Evolutionary conservation across 176 grass and related monocot species (phyloP).

Genomic region (Bonia amplexicaulis): DNA sequence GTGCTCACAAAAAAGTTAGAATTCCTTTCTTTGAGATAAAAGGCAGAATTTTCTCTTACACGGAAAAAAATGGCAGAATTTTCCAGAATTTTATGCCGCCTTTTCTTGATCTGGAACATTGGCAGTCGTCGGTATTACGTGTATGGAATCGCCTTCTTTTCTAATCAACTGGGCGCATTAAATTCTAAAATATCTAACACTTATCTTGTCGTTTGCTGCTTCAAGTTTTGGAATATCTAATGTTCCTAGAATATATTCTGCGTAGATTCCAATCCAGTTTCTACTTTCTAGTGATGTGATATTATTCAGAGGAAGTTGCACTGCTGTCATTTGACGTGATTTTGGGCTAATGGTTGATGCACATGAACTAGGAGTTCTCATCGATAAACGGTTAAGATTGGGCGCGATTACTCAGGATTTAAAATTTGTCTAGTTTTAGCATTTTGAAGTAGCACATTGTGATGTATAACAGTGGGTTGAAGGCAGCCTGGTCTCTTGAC

Average conservation of each 20-base stretch:
- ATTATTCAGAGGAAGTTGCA: not conserved
- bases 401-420: not conserved
- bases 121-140: conserved; percentile 9
- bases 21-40: conserved; percentile 1
- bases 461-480: not conserved
- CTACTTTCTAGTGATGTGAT: conserved; percentile 28
- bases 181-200: conserved; percentile 29
- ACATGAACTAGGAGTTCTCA: conserved; percentile 1
- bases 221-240: conserved; percentile 37
- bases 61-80: not conserved
- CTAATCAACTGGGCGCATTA: conserved; percentile 4
- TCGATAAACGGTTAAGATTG: not conserved
- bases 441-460: not conserved
- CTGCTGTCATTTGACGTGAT: not conserved
- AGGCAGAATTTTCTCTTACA: conserved; percentile 4
- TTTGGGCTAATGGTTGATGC: not conserved
- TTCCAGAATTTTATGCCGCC: conserved; percentile 19
- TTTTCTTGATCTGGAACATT: conserved; percentile 15
- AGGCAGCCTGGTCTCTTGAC: not conserved
- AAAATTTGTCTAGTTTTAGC: conserved; percentile 8
- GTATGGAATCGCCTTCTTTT: conserved; percentile 9
- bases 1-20: not conserved
- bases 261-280: conserved; percentile 21
- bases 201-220: conserved; percentile 25
- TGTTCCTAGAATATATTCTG: conserved; percentile 43